Base-by-base conservation (phyloP, 768 basidiomycete species). In the Naganishia vishniacii region DNA sequence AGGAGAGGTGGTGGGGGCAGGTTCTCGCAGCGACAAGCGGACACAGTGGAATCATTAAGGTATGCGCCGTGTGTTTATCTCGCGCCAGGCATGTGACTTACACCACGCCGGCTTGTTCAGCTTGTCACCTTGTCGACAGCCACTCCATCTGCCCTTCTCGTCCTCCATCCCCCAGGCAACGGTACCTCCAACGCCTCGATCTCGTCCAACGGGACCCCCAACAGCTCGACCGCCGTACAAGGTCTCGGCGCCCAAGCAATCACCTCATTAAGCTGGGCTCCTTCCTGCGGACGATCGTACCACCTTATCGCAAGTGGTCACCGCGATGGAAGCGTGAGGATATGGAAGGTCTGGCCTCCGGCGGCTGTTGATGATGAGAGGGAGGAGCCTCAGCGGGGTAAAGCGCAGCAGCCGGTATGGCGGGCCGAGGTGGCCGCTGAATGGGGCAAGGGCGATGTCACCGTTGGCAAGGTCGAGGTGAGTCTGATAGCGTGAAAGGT, bases 1-100 rank as follows among this genome's bases (percentile, higher is more conserved):
- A 91, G 72, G 95, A 98, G 71, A 82, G 83, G 65, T 95, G 92
- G 77, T 95, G 92, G 92, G 94, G 94, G 1, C 89, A 92, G 73
- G 72, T 94, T 20, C 80, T 97, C 51, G 91, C 91, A 9, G 86
- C 85, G 0, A 84, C 85, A 1, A 83, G 83, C 60, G 92, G 91
- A 1, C 81, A 83, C 1, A 83, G 80, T 64, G 88, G 89, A 0
- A 77, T 84, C 23, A 80, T 97, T 47, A 91, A 94, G 76, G 91
- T 92, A 45, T 60, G 81, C 41, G 32, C 29, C 48, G 6, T 3
- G 20, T 20, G 8, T 48, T 25, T n/a, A 8, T 32, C 15, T 56
- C 29, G 37, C 40, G 58, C 28, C 67, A 26, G 34, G 15, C 34
- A 37, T 15, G 34, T 15, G 15, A 37, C 34, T 15, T 7, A 37